Evolutionary conservation across 192 early-diverging fungal species (phyloP), one percentile per base, ranked within the genome.

Genomic region (Linnemannia schmuckeri): DNA sequence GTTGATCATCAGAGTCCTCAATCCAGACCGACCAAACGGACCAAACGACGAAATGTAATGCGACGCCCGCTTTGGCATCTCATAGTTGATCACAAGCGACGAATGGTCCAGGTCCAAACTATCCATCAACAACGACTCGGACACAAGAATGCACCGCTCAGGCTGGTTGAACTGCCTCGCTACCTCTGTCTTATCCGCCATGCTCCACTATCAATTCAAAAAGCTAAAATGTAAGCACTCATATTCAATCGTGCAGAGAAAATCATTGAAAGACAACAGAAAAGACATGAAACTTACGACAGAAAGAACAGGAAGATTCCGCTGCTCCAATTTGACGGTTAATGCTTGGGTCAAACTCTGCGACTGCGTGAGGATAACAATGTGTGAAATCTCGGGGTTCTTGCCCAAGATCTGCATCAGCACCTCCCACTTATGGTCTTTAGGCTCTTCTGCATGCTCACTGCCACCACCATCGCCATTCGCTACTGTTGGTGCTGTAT

Each of bases 21-120:
- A 41, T 12, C 85, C 85, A 15, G 85, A 87, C 7, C 80, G 75
- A 4, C 85, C 85, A 75, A 87, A 87, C 3, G 85, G 85, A 9
- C 85, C 85, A 78, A 87, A 87, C 10, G 71, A 81, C 13, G 79
- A 81, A 6, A 87, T 81, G 27, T 87, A 87, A 33, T 81, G 80
- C 2, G 46, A 13, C n/a, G 80, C 75, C 3, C 63, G 30, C 76
- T 38, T 87, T 6, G 79, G 76, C 80, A 87, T 81, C 63, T 87
- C 85, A 55, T 87, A 87, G 66, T 87, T 87, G 75, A 87, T 81
- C 79, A 87, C 70, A 27, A 87, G 47, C 1, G 85, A 87, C 24
- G 70, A 87, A 47, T 81, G 80, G 68, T 87, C 76, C 72, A 87
- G 54, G 75, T 87, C 85, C 37, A 87, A 46, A 57, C 75, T 81